A percentile compares a stretch with the other conserved stretches of the same genome.
phyloP scores from a whole-genome alignment of 495 filamentous ascomycete species.

The Friedmanniomyces simplex region DNA sequence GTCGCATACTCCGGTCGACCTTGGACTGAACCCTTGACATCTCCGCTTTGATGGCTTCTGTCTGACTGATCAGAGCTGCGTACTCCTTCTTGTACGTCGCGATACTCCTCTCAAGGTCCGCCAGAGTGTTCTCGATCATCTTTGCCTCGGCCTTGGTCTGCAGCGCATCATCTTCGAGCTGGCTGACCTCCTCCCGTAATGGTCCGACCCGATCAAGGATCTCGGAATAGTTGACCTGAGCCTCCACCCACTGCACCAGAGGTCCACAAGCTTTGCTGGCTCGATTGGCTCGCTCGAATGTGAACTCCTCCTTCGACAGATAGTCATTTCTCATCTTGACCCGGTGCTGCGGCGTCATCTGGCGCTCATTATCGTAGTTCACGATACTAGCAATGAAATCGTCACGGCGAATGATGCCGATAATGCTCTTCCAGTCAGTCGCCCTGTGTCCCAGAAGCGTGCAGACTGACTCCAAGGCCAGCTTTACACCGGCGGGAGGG shows the following conservation, averaged over 20 bases:
- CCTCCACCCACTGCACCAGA: slow-evolving; percentile 92
- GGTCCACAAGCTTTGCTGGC: slow-evolving; percentile 96
- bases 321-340: slow-evolving; percentile 88
- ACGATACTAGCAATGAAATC: slow-evolving; percentile 98
- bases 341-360: slow-evolving; percentile 78
- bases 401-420: slow-evolving; percentile 75
- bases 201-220: slow-evolving; percentile 94
- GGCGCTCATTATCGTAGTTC: slow-evolving; percentile 88
- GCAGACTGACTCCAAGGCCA: slow-evolving; percentile 91
- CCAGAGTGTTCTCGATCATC: slow-evolving; percentile 80
- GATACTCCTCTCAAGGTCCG: slow-evolving; percentile 76
- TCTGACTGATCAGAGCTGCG: slow-evolving; percentile 89
- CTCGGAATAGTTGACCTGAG: slow-evolving; percentile 93
- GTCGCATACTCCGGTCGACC: slow-evolving; percentile 86
- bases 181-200: slow-evolving; percentile 75
- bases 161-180: slow-evolving; percentile 78
- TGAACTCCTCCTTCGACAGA: slow-evolving; percentile 85
- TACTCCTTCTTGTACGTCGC: slow-evolving; percentile 96
- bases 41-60: slow-evolving; percentile 91
- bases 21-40: slow-evolving; percentile 96
- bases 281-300: slow-evolving; percentile 86
- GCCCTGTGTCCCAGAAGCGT: slow-evolving; percentile 85
- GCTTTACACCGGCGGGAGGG: slow-evolving; percentile 77
- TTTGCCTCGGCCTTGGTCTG: slow-evolving; percentile 91
- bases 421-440: slow-evolving; percentile 80